Evolutionary conservation across 169 alveolate species (phyloP).

Genomic region (Babesia ovata): DNA sequence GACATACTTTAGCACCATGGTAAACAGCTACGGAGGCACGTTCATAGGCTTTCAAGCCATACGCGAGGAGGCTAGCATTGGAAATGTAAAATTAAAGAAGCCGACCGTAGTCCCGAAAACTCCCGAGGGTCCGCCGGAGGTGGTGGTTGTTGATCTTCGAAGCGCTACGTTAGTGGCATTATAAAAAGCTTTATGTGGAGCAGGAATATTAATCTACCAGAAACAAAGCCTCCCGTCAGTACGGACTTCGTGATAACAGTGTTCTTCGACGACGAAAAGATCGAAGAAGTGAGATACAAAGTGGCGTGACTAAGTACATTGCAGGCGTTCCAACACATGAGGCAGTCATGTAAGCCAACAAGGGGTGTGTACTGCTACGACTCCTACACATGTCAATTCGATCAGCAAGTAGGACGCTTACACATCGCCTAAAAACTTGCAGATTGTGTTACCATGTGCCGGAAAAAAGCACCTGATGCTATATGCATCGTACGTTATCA

Average conservation of each 20-base stretch:
- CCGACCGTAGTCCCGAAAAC: neutral
- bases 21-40: conserved; percentile 67
- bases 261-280: conserved; percentile 49
- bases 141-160: conserved; percentile 20
- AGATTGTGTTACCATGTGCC: conserved; percentile 62
- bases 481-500: conserved; percentile 41
- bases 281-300: conserved; percentile 47
- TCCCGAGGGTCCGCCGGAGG: conserved; percentile 33
- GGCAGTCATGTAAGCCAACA: conserved; percentile 35
- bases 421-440: neutral
- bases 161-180: conserved; percentile 44
- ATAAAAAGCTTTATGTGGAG: neutral
- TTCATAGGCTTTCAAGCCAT: conserved; percentile 66
- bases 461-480: conserved; percentile 36
- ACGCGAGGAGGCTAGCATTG: conserved; percentile 11
- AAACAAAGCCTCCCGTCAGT: conserved; percentile 25
- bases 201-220: conserved; percentile 53
- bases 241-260: conserved; percentile 53
- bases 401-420: conserved; percentile 24
- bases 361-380: conserved; percentile 30
- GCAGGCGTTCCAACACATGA: conserved; percentile 37
- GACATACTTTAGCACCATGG: conserved; percentile 10
- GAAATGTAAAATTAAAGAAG: neutral
- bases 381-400: conserved; percentile 51
- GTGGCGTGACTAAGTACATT: neutral